phyloP scores from a whole-genome alignment of 1,284 basidiomycete genomes.

The Singerocomus inundabilis region DNA sequence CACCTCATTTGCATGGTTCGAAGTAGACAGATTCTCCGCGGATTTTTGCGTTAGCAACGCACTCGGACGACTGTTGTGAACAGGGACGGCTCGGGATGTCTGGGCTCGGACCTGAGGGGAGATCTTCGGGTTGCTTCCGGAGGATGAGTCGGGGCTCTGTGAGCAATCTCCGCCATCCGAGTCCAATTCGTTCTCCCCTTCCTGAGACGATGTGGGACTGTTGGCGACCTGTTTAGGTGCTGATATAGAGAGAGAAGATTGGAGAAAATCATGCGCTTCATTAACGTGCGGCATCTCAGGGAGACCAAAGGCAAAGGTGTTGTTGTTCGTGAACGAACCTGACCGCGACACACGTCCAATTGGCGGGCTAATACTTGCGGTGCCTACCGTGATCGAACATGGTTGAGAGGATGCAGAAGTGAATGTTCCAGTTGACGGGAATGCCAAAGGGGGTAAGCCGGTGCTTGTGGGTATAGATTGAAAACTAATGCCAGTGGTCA shows the following conservation, averaged over 20 bases:
- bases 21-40: conserved; percentile 30
- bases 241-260: conserved; percentile 16
- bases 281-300: conserved; percentile 29
- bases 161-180: conserved; percentile 37
- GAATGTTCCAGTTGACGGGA: conserved; percentile 34
- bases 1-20: conserved; percentile 59
- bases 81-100: conserved; percentile 25
- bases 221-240: conserved; percentile 20
- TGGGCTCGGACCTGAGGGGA: conserved; percentile 22
- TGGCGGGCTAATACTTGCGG: conserved; percentile 37
- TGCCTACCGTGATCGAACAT: conserved; percentile 20
- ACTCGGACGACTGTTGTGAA: conserved; percentile 22
- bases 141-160: conserved; percentile 32
- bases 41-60: conserved; percentile 27
- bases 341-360: conserved; percentile 62
- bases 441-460: conserved; percentile 30
- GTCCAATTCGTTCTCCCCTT: conserved; percentile 44
- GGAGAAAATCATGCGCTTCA: conserved; percentile 34
- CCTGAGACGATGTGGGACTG: conserved; percentile 38
- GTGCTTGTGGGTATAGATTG: conserved; percentile 36
- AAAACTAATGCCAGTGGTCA: conserved; percentile 32
- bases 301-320: conserved; percentile 45
- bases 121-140: conserved; percentile 24
- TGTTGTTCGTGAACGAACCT: conserved; percentile 52
- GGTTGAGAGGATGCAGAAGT: conserved; percentile 27